Conservation (phyloP, 306 rosid genomes). For the Corylus americana region DNA sequence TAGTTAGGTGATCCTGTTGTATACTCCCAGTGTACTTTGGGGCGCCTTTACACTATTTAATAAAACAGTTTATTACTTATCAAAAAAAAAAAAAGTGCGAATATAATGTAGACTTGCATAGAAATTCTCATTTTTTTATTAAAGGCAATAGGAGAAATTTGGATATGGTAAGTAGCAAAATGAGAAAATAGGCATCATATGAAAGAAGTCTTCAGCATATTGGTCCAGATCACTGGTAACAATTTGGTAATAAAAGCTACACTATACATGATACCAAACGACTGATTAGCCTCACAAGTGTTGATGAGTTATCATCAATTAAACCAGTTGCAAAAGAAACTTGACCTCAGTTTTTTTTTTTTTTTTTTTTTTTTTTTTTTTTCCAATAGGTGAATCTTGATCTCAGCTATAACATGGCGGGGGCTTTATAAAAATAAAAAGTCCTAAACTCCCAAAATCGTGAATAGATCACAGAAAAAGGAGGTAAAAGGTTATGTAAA, state of each 20-base stretch:
- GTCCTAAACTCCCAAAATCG: background rate
- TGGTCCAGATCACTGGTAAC: background rate
- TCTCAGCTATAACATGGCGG: background rate
- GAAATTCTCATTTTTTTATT: background rate
- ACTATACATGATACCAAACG: background rate
- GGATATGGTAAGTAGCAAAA: background rate
- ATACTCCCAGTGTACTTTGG: too few relatives aligned
- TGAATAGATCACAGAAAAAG: background rate
- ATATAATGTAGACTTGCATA: background rate
- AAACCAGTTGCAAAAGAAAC: conserved; percentile 1
- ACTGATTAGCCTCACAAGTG: background rate
- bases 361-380: background rate
- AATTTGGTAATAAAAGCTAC: background rate
- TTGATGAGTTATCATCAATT: background rate
- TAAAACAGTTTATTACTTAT: too few relatives aligned
- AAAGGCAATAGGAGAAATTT: background rate
- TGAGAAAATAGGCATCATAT: background rate
- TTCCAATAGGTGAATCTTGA: background rate
- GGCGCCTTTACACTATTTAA: too few relatives aligned
- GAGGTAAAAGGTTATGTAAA: background rate
- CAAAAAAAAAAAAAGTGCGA: background rate
- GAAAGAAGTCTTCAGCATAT: background rate
- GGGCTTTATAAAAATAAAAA: background rate
- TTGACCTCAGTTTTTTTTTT: background rate
- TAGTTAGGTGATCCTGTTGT: too few relatives aligned